These are phyloP conservation scores for Geosiphon pyriformis DNA, from an alignment of 192 early-diverging fungal species.

Conservation along the genomic window DNA sequence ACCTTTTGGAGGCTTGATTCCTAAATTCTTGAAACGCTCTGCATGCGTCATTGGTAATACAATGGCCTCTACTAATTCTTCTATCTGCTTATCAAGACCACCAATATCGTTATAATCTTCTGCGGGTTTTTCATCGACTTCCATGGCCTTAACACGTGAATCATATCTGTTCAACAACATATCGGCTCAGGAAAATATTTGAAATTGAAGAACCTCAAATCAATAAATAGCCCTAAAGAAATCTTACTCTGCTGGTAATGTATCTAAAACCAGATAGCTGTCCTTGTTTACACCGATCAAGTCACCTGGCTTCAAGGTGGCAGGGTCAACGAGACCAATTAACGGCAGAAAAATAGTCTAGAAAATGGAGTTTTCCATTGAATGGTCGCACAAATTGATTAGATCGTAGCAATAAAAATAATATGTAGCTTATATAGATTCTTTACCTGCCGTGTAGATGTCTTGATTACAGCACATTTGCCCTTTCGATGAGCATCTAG, in stretches of 20 bases:
- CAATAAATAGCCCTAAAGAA: neutral
- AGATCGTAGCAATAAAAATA: neutral
- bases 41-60: constrained; percentile 84
- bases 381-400: neutral
- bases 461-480: constrained; percentile 96
- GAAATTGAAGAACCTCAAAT: too few relatives aligned
- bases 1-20: constrained; percentile 82
- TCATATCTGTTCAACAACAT: constrained; percentile 71
- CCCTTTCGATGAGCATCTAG: constrained; percentile 89
- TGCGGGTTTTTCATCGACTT: constrained; percentile 98
- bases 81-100: constrained; percentile 85
- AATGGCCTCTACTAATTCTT: constrained; percentile 82
- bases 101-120: constrained; percentile 96
- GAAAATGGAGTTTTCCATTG: neutral
- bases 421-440: too few relatives aligned
- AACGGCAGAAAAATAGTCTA: constrained; percentile 95
- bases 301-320: constrained; percentile 88
- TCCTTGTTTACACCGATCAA: constrained; percentile 98
- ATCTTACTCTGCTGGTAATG: constrained; percentile 87
- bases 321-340: constrained; percentile 90
- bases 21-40: constrained; percentile 79
- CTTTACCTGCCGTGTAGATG: constrained; percentile 83
- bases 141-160: constrained; percentile 98
- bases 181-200: too few relatives aligned
- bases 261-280: constrained; percentile 92